A percentile compares a stretch with the other conserved stretches of the same genome.
Evolutionary conservation across 1,284 basidiomycete genomes (phyloP).

Genomic region (Taiwanofungus camphoratus): DNA sequence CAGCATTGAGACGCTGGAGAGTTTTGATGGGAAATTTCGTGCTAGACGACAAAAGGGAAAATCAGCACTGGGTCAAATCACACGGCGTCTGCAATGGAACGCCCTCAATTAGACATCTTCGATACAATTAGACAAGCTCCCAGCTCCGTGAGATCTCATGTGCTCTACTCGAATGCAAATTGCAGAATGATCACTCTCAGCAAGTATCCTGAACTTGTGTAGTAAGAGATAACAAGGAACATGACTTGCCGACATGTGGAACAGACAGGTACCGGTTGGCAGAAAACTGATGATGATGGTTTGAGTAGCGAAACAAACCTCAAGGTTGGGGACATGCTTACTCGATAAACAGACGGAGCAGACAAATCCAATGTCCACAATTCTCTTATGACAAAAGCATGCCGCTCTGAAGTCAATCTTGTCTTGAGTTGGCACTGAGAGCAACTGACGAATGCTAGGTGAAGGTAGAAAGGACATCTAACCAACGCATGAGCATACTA

Average conservation of each 20-base stretch:
- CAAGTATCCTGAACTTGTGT: constrained; percentile 2
- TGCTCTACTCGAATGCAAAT: too few relatives aligned
- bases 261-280: constrained; percentile 88
- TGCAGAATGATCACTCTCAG: too few relatives aligned
- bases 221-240: constrained; percentile 6
- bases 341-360: constrained; percentile 96
- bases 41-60: constrained; percentile 32
- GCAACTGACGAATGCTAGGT: constrained; percentile 67
- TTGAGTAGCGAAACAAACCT: too few relatives aligned
- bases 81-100: neutral
- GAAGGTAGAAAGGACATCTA: constrained; percentile 92
- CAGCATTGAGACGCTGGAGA: constrained; percentile 72
- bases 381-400: constrained; percentile 97
- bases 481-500: constrained; percentile 1
- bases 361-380: constrained; percentile 95
- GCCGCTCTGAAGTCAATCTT: constrained; percentile 96
- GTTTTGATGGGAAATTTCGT: constrained; percentile 94
- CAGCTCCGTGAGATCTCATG: too few relatives aligned
- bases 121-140: too few relatives aligned
- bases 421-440: constrained; percentile 89
- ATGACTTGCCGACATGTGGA: constrained; percentile 78
- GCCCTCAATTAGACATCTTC: too few relatives aligned
- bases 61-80: constrained; percentile 5
- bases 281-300: constrained; percentile 69
- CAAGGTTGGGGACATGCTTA: constrained; percentile 45